Percentiles rank a stretch among this genome's conserved stretches.
Evolutionary conservation across 768 basidiomycete genomes (phyloP).

Genomic region (Asterophora parasitica): DNA sequence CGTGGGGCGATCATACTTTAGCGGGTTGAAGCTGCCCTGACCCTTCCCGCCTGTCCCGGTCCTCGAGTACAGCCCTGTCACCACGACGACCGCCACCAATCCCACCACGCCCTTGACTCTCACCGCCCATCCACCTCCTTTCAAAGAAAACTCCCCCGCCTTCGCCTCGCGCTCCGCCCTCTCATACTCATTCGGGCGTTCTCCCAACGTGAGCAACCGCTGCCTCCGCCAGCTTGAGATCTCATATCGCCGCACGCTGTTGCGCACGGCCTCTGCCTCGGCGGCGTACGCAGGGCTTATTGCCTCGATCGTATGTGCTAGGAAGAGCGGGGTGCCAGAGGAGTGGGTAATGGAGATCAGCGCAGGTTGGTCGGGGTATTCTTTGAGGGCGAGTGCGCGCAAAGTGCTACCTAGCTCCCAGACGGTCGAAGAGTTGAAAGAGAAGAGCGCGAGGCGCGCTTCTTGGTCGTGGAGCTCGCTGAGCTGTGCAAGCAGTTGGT

Average conservation of each 20-base stretch:
- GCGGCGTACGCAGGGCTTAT: constrained; percentile 8
- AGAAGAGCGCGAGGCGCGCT: constrained; percentile 6
- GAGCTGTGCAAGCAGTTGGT: not conserved
- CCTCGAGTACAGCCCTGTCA: constrained; percentile 7
- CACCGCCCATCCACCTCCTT: constrained; percentile 11
- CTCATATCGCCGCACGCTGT: constrained; percentile 10
- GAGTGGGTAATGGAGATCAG: constrained; percentile 8
- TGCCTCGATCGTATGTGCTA: constrained; percentile 9
- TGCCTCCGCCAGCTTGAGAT: constrained; percentile 13
- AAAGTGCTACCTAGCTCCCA: constrained; percentile 13
- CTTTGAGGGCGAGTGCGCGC: constrained; percentile 11
- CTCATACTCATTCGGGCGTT: constrained; percentile 1
- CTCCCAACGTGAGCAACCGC: constrained; percentile 2
- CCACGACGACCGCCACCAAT: constrained; percentile 4
- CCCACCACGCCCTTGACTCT: constrained; percentile 9
- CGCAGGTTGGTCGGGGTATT: constrained; percentile 11
- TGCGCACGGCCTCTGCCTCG: constrained; percentile 10
- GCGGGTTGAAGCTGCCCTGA: constrained; percentile 9
- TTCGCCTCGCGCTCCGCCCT: not conserved
- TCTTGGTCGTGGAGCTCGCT: constrained; percentile 11
- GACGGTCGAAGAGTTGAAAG: constrained; percentile 9
- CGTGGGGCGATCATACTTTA: constrained; percentile 11
- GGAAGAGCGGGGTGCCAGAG: constrained; percentile 8
- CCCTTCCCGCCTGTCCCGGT: not conserved
- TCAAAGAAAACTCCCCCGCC: constrained; percentile 9